Evolutionary conservation across 257 asterid genomes (phyloP).

Genomic region (Striga asiatica): DNA sequence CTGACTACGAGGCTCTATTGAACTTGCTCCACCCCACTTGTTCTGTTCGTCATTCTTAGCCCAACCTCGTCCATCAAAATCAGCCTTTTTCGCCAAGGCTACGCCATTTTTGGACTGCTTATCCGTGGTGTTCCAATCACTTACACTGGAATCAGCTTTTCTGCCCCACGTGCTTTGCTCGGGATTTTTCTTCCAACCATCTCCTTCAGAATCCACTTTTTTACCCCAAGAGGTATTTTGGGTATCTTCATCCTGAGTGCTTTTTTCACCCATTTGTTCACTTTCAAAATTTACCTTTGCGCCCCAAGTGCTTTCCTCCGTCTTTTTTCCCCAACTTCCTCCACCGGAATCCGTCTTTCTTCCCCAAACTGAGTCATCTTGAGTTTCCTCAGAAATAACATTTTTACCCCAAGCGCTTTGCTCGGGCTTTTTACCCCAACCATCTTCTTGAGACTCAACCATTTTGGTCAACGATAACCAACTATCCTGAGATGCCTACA

Average conservation of each 20-base stretch:
- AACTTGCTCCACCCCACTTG: slow-evolving; percentile 15
- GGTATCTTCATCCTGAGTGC: background rate
- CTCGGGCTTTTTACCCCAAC: background rate
- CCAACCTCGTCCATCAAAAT: slow-evolving; percentile 8
- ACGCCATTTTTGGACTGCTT: background rate
- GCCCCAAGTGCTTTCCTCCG: slow-evolving; percentile 18
- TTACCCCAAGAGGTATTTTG: slow-evolving; percentile 13
- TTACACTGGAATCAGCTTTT: slow-evolving; percentile 5
- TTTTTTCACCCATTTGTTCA: background rate
- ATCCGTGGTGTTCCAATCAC: slow-evolving; percentile 7
- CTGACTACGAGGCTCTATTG: background rate
- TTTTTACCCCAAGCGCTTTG: background rate
- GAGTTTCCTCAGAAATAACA: background rate
- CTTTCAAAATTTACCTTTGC: slow-evolving; percentile 6
- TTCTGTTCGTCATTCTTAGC: slow-evolving; percentile 8
- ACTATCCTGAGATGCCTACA: background rate
- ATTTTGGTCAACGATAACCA: background rate
- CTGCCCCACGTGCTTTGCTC: slow-evolving; percentile 16
- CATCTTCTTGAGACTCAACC: background rate
- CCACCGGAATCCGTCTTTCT: slow-evolving; percentile 5
- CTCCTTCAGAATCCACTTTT: slow-evolving; percentile 12
- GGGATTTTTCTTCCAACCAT: background rate
- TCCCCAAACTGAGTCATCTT: slow-evolving; percentile 9
- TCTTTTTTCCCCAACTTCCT: background rate
- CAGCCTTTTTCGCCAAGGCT: slow-evolving; percentile 24